These are phyloP conservation scores for Starmerella bombi DNA, from an alignment of 805 yeast genomes.

Conservation along the genomic window DNA sequence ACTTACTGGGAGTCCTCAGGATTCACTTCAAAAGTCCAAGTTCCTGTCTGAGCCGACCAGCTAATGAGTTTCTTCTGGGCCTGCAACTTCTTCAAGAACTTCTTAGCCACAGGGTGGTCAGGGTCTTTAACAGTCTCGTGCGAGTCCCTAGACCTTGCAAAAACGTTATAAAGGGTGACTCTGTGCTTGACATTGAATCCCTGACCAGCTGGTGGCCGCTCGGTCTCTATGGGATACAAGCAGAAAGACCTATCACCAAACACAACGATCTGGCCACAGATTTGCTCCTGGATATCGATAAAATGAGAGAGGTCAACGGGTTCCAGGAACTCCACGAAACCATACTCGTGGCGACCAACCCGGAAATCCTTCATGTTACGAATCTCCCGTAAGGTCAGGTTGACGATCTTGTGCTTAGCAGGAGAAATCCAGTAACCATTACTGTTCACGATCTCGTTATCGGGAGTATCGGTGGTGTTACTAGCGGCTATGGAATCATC, in stretches of 20 bases:
- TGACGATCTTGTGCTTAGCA: conserved; percentile 45
- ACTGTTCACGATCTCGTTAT: conserved; percentile 39
- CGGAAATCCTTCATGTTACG: conserved; percentile 49
- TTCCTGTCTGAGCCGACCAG: conserved; percentile 56
- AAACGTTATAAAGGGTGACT: conserved; percentile 65
- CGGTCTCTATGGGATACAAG: conserved; percentile 56
- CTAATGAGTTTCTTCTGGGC: conserved; percentile 48
- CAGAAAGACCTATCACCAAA: conserved; percentile 49
- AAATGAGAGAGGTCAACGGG: conserved; percentile 75
- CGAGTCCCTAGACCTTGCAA: conserved; percentile 61
- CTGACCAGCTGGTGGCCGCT: conserved; percentile 57
- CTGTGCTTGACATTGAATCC: conserved; percentile 70
- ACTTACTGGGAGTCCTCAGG: too few species aligned
- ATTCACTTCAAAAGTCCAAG: conserved; percentile 30
- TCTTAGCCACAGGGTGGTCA: conserved; percentile 53
- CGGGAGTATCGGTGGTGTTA: conserved; percentile 18
- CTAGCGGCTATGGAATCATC: neutral
- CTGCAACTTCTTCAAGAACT: conserved; percentile 57
- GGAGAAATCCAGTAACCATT: conserved; percentile 87
- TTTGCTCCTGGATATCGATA: conserved; percentile 41
- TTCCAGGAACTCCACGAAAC: conserved; percentile 57
- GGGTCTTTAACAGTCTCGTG: conserved; percentile 65
- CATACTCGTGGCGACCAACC: conserved; percentile 69
- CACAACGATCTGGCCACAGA: conserved; percentile 51
- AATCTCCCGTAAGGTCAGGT: conserved; percentile 48